Conservation (phyloP, 805 yeast genomes). For the Yarrowia divulgata region DNA sequence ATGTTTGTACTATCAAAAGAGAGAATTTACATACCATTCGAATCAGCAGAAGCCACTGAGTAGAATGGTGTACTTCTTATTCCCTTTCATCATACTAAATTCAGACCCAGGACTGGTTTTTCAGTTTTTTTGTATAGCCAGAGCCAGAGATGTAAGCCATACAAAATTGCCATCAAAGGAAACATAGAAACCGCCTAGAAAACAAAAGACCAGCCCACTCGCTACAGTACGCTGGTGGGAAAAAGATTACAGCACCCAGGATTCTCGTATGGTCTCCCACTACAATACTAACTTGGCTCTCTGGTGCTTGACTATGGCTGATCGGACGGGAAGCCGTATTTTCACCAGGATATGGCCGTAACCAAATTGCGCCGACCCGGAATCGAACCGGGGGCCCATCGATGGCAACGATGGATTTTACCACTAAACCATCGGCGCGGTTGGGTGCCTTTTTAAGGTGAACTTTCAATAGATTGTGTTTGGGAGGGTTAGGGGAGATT, state of each 20-base stretch:
- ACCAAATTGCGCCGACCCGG: constrained; percentile 37
- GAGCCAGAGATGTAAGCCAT: too few relatives aligned
- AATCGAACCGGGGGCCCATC: constrained; percentile 39
- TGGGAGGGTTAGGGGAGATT: neutral
- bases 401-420: constrained; percentile 38
- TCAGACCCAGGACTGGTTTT: too few relatives aligned
- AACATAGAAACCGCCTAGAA: too few relatives aligned
- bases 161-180: too few relatives aligned
- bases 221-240: too few relatives aligned
- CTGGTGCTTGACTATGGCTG: constrained; percentile 39
- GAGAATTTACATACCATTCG: too few relatives aligned
- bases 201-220: too few relatives aligned
- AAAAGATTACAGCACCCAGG: constrained; percentile 34
- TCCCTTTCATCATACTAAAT: too few relatives aligned
- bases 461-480: neutral
- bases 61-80: too few relatives aligned
- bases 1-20: too few relatives aligned
- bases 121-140: too few relatives aligned
- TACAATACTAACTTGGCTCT: constrained; percentile 37
- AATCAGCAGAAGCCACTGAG: too few relatives aligned
- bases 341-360: constrained; percentile 38
- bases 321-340: constrained; percentile 35
- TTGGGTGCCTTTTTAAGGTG: neutral
- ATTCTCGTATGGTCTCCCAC: constrained; percentile 38
- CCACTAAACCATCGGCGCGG: constrained; percentile 38